Evolutionary conservation across 2,329 filamentous ascomycete genomes (phyloP).

Genomic region (Colletotrichum spinosum): DNA sequence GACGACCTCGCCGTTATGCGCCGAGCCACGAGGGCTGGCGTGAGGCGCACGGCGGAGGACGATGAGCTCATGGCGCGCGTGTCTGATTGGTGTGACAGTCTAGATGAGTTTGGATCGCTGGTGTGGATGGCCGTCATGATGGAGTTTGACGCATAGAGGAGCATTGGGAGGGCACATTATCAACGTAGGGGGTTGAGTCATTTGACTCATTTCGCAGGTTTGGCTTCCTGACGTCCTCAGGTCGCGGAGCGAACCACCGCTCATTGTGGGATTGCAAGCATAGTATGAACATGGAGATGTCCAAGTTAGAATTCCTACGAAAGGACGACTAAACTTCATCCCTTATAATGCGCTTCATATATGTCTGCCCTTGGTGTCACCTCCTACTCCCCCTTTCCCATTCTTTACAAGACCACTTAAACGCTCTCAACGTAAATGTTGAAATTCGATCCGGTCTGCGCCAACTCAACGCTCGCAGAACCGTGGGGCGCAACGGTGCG

Average conservation of each 20-base stretch:
- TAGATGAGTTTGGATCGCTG: slow-evolving; percentile 43
- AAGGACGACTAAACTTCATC: not conserved
- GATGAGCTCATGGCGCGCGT: slow-evolving; percentile 33
- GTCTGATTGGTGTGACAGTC: slow-evolving; percentile 42
- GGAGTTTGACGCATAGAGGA: slow-evolving; percentile 37
- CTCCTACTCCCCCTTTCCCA: not conserved
- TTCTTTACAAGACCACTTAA: not conserved
- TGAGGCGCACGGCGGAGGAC: slow-evolving; percentile 1
- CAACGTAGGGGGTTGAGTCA: no score
- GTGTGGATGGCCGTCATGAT: slow-evolving; percentile 47
- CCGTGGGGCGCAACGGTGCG: not conserved
- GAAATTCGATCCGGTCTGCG: not conserved
- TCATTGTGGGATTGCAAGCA: no score
- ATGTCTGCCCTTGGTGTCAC: not conserved
- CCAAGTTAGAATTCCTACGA: not conserved
- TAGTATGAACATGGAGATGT: no score
- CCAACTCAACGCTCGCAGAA: not conserved
- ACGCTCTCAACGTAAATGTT: not conserved
- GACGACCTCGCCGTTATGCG: slow-evolving; percentile 5
- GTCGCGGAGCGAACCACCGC: no score
- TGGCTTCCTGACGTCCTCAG: no score
- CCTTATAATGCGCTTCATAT: not conserved
- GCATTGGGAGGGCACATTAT: no score
- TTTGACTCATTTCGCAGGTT: no score
- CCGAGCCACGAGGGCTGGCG: not conserved